phyloP scores from a whole-genome alignment of 768 basidiomycete genomes.

The Ramaria rubella region DNA sequence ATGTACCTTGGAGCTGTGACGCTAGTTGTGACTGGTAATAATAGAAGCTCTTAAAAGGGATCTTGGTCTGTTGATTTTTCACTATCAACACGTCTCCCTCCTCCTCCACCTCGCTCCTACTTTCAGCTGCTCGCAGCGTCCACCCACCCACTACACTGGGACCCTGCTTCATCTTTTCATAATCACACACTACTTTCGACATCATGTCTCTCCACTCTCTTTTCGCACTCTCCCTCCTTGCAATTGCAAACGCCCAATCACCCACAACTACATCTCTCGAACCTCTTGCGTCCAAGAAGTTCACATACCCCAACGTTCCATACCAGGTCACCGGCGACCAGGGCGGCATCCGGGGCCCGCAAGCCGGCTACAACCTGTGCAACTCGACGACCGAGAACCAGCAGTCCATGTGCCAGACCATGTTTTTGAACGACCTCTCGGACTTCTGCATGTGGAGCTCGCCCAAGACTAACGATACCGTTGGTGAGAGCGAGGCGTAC shows the following conservation, averaged over 20 bases:
- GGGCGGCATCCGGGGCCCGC: conserved; percentile 13
- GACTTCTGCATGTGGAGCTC: conserved; percentile 19
- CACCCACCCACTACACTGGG: not conserved
- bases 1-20: too few relatives aligned
- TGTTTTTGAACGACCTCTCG: not conserved
- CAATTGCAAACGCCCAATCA: conserved; percentile 2
- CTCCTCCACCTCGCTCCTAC: not conserved
- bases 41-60: too few relatives aligned
- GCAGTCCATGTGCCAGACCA: conserved; percentile 13
- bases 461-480: conserved; percentile 10
- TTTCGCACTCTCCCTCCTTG: conserved; percentile 5
- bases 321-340: conserved; percentile 39
- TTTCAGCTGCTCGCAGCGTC: not conserved
- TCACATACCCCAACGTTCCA: conserved; percentile 27
- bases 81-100: not conserved
- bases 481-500: conserved; percentile 20
- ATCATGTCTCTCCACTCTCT: conserved; percentile 7
- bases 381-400: conserved; percentile 13
- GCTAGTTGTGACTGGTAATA: too few relatives aligned
- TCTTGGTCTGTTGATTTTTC: too few relatives aligned
- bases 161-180: not conserved
- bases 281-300: conserved; percentile 11
- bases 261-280: conserved; percentile 7
- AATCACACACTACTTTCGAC: not conserved
- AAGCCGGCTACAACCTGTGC: conserved; percentile 13